Percentiles rank a stretch among this genome's conserved stretches.
These are phyloP conservation scores for Camellia japonica DNA, from an alignment of 148 eudicot genomes.

Conservation along the genomic window DNA sequence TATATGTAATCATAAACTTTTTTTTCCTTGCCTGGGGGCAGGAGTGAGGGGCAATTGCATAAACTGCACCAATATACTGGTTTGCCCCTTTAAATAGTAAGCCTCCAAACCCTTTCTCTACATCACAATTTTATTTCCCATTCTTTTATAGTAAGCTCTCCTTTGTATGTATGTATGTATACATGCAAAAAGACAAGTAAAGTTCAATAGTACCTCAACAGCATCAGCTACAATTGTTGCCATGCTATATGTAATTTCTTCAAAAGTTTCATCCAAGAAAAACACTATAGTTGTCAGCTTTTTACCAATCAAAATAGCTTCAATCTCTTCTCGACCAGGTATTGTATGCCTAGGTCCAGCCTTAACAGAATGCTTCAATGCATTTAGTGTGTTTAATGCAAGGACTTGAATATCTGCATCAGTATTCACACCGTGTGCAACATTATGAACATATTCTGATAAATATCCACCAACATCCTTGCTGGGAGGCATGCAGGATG, in stretches of 20 bases:
- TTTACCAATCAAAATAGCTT: constrained; percentile 82
- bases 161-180: background rate
- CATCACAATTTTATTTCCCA: background rate
- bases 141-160: background rate
- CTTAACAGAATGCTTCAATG: constrained; percentile 82
- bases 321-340: constrained; percentile 95
- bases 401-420: constrained; percentile 78
- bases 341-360: constrained; percentile 91
- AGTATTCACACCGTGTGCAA: constrained; percentile 57
- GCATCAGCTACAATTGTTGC: constrained; percentile 96
- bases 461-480: constrained; percentile 94
- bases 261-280: constrained; percentile 98
- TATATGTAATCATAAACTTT: background rate
- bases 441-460: constrained; percentile 87
- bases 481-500: constrained; percentile 99
- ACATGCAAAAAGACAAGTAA: constrained; percentile 6
- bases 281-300: constrained; percentile 92
- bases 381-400: constrained; percentile 81
- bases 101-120: background rate
- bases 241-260: constrained; percentile 96
- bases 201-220: constrained; percentile 63
- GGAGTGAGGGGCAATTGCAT: background rate
- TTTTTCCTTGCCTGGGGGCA: background rate
- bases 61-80: constrained; percentile 2
- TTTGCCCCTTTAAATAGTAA: background rate